phyloP scores from a whole-genome alignment of 441 rosid species.

The Gossypium aridum region DNA sequence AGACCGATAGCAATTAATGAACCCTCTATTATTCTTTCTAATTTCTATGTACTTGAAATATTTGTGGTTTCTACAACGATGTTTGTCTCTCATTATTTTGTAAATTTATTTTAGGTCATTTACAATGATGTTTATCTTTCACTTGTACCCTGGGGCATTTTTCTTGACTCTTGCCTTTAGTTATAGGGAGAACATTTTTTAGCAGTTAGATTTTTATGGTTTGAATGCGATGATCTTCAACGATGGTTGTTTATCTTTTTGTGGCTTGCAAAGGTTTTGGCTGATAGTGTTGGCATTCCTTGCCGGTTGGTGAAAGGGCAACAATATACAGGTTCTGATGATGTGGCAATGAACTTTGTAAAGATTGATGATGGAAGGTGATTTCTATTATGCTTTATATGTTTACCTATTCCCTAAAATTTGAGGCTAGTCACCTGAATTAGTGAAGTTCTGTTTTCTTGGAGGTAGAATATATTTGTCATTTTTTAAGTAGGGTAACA shows the following conservation, averaged over 20 bases:
- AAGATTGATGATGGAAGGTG: slow-evolving; percentile 94
- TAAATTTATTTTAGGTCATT: not conserved
- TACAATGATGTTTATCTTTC: not conserved
- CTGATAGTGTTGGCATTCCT: slow-evolving; percentile 75
- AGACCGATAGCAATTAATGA: not conserved
- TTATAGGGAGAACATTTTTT: not conserved
- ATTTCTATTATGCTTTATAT: slow-evolving; percentile 15
- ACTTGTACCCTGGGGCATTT: not conserved
- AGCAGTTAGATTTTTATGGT: slow-evolving; percentile 5
- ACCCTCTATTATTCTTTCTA: not conserved
- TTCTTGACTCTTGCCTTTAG: slow-evolving; percentile 7
- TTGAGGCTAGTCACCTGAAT: not conserved
- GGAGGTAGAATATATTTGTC: not conserved
- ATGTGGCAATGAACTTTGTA: slow-evolving; percentile 91
- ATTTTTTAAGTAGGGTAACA: not conserved
- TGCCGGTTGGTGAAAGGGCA: slow-evolving; percentile 94
- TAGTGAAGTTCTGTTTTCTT: not conserved
- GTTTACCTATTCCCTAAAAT: not conserved
- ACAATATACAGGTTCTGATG: slow-evolving; percentile 82
- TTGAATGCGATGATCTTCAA: not conserved
- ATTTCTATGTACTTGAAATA: not conserved
- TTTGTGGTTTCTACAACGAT: not conserved
- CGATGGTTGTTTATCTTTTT: not conserved
- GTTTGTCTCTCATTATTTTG: not conserved
- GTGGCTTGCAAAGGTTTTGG: slow-evolving; percentile 62